These are phyloP conservation scores for Inga laurina DNA, from an alignment of 306 rosid genomes.

Conservation along the genomic window DNA sequence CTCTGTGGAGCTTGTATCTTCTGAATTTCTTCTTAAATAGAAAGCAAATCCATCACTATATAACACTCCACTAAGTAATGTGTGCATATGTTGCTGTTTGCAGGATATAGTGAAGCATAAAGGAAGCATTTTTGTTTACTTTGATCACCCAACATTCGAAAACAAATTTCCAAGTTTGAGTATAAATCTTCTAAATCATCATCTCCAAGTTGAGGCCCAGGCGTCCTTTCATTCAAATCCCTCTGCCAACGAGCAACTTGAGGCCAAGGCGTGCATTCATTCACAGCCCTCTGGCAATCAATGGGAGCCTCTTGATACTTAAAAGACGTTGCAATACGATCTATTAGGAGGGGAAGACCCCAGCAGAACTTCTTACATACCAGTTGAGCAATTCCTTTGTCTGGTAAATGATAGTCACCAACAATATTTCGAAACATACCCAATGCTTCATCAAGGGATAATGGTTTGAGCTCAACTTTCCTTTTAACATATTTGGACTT, in stretches of 20 bases:
- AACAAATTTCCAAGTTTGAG: constrained; percentile 29
- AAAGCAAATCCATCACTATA: no score
- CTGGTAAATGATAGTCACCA: no score
- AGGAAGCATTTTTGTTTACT: constrained; percentile 31
- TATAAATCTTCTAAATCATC: constrained; percentile 28
- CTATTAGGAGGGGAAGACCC: constrained; percentile 39
- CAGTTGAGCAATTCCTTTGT: no score
- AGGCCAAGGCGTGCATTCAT: no score
- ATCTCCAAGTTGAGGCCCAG: constrained; percentile 14
- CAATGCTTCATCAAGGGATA: no score
- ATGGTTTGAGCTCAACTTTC: no score
- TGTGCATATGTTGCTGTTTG: constrained; percentile 20
- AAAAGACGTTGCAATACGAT: constrained; percentile 30
- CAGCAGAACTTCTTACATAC: constrained; percentile 32
- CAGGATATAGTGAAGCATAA: constrained; percentile 31
- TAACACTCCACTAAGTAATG: constrained; percentile 41
- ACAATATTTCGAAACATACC: constrained; percentile 18
- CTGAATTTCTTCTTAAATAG: no score
- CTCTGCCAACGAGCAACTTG: constrained; percentile 11
- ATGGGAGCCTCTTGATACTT: not conserved
- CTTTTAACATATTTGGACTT: no score
- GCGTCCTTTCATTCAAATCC: constrained; percentile 17
- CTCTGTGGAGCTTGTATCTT: no score
- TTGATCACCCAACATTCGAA: constrained; percentile 11
- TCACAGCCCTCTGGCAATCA: no score